These are phyloP conservation scores for Truncatella angustata DNA, from an alignment of 2,329 filamentous ascomycete species.

Conservation along the genomic window DNA sequence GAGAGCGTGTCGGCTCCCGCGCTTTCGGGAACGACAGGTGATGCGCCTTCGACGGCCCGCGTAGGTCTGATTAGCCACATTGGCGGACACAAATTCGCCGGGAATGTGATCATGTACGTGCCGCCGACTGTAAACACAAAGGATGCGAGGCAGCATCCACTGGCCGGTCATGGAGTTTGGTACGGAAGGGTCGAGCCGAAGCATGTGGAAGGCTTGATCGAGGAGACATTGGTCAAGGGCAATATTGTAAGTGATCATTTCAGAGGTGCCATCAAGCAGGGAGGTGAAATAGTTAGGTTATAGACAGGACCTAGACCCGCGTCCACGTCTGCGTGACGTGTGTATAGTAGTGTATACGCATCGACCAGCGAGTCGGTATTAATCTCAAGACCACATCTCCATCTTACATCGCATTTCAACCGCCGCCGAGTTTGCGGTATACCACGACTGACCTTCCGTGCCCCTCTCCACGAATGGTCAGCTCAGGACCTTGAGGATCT, in stretches of 20 bases:
- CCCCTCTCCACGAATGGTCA: constrained; percentile 5
- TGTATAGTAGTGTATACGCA: neutral
- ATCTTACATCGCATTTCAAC: neutral
- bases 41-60: constrained; percentile 44
- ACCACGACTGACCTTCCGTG: constrained; percentile 45
- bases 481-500: constrained; percentile 17
- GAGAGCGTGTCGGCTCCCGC: constrained; percentile 28
- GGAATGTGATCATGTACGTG: constrained; percentile 80
- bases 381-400: too few relatives aligned
- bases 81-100: constrained; percentile 82
- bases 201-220: constrained; percentile 73
- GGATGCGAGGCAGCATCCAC: constrained; percentile 47
- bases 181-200: constrained; percentile 75
- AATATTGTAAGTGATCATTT: constrained; percentile 70
- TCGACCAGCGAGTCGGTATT: too few relatives aligned
- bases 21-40: constrained; percentile 20
- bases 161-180: constrained; percentile 75
- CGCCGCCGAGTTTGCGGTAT: neutral
- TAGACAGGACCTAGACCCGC: constrained; percentile 20
- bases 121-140: constrained; percentile 50
- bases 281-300: constrained; percentile 52
- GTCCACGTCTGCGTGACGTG: neutral
- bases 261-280: constrained; percentile 62
- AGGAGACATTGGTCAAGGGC: constrained; percentile 67
- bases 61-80: constrained; percentile 76